These are phyloP conservation scores for Penicillium arizonense DNA, from an alignment of 495 filamentous ascomycete species.

Conservation along the genomic window DNA sequence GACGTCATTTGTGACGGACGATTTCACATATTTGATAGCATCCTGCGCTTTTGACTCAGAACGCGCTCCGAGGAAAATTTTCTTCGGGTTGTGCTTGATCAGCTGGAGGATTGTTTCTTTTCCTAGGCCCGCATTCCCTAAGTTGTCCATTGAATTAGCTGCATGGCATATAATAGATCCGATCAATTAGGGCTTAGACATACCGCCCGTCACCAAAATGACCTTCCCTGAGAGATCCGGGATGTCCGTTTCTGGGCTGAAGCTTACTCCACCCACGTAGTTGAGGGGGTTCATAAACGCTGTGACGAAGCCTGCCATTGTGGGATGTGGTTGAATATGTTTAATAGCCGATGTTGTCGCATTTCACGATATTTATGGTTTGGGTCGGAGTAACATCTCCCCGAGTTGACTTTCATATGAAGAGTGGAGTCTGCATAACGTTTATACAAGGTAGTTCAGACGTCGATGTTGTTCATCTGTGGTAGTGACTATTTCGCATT, in stretches of 20 bases:
- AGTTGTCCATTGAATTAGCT: neutral
- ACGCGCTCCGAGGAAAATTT: constrained; percentile 52
- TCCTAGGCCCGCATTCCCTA: constrained; percentile 59
- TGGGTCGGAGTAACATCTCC: neutral
- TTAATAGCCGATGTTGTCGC: constrained; percentile 1
- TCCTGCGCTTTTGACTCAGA: constrained; percentile 29
- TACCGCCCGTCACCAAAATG: constrained; percentile 56
- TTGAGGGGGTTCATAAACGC: constrained; percentile 25
- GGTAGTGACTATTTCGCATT: no score
- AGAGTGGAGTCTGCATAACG: neutral
- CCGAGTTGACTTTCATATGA: neutral
- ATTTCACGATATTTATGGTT: neutral
- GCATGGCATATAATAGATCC: neutral
- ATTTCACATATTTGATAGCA: constrained; percentile 23
- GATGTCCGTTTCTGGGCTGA: constrained; percentile 48
- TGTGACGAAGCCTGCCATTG: constrained; percentile 22
- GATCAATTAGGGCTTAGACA: constrained; percentile 19
- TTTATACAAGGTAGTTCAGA: neutral
- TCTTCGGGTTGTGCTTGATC: constrained; percentile 51
- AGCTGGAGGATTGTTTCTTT: constrained; percentile 53
- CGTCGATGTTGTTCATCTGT: no score
- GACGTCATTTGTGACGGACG: constrained; percentile 15
- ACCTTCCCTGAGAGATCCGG: constrained; percentile 51
- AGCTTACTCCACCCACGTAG: constrained; percentile 27
- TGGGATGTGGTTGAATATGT: neutral